Evolutionary conservation across 768 basidiomycete species (phyloP).

Genomic region (Lentinula sp.): DNA sequence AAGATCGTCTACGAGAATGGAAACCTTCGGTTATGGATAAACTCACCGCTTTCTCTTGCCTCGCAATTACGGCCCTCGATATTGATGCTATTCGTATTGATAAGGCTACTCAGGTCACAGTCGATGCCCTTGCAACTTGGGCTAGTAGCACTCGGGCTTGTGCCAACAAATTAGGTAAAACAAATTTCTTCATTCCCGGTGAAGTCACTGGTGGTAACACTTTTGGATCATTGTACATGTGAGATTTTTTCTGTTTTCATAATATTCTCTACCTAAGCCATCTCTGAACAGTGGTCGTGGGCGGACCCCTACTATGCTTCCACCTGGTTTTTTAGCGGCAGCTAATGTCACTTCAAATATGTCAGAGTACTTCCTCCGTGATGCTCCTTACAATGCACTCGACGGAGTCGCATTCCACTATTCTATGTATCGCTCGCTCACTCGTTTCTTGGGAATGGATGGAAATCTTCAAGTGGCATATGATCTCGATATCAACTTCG

Average conservation of each 20-base stretch:
- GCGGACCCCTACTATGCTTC: conserved; percentile 66
- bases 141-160: conserved; percentile 67
- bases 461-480: conserved; percentile 90
- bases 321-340: conserved; percentile 62
- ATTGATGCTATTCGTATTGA: conserved; percentile 94
- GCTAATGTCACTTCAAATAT: conserved; percentile 59
- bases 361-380: conserved; percentile 76
- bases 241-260: conserved; percentile 19
- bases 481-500: conserved; percentile 76
- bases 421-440: conserved; percentile 81
- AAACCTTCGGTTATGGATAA: conserved; percentile 71
- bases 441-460: conserved; percentile 93
- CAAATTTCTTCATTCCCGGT: conserved; percentile 86
- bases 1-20: conserved; percentile 96
- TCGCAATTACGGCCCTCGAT: conserved; percentile 84
- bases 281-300: conserved; percentile 66
- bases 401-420: conserved; percentile 91
- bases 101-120: conserved; percentile 88
- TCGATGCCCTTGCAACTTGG: conserved; percentile 78
- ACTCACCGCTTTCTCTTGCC: conserved; percentile 75
- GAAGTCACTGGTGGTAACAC: conserved; percentile 94
- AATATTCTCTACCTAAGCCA: background rate
- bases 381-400: conserved; percentile 54
- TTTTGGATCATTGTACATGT: conserved; percentile 85
- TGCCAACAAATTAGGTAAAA: conserved; percentile 68